Base-by-base conservation (phyloP, 1,139 yeast genomes). In the Candida buenavistaensis region DNA sequence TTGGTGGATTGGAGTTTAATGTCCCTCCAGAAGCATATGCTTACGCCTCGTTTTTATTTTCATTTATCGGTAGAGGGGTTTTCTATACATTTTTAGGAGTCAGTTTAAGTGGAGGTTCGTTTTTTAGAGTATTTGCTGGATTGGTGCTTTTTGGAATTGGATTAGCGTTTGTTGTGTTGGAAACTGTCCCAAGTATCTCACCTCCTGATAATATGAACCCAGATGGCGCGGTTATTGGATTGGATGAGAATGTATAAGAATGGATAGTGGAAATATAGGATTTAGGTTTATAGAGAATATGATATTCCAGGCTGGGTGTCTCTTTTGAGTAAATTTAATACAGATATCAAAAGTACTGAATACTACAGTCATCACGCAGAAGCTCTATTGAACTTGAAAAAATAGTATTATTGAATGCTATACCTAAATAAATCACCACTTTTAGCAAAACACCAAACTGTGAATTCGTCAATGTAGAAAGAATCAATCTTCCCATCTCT, bases 11-110 rank as follows among this genome's bases (percentile, higher is more conserved):
- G 57, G 90, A 83, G 52, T 81, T 82, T 53, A 66, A 73, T 46
- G 77, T 80, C 32, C 87, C 87, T 4, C 75, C 86, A 2, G 77
- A 79, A 46, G 76, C 89, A 7, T 72, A 78, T 47, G 72, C 78
- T 10, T 87, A 81, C 54, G 92, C 84, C 13, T 84, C 95, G 2
- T 88, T 89, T 51, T 66, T 85, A 47, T 85, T 84, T 56, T 85
- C 95, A 11, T 88, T 88, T 52, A 60, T 85, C 12, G 96, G 96
- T 4, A 75, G 96, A 50, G 96, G 96, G 14, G 54, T 80, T 10
- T 78, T 84, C 50, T 85, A 86, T 59, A 66, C 83, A 11, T 65
- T 85, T 37, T 64, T 87, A 39, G 87, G 87, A 14, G 69, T 80
- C 19, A 65, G 82, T 46, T 69, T 84, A 45, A 70, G 78, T 32